Base-by-base conservation (phyloP, 1,139 yeast species). In the Wickerhamomyces sp. region DNA sequence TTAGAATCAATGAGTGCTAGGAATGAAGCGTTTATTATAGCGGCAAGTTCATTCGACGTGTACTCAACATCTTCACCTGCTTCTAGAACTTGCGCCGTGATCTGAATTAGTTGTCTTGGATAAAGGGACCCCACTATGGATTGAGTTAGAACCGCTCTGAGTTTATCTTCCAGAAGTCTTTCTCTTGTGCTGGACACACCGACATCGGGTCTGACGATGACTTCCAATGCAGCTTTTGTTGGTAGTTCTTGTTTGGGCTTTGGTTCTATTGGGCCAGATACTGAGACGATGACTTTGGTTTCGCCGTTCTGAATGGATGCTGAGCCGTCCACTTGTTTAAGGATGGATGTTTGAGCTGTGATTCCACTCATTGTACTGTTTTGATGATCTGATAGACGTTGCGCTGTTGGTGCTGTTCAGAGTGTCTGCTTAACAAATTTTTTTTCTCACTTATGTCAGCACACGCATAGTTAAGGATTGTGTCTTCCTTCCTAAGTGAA, bases 251-350 rank as follows among this genome's bases (percentile, higher is more conserved):
- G 95, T 48, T 93, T 72, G 15, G 75, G 61, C 57, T 82, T 83
- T 10, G 89, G 85, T 52, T 89, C 97, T 31, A 89, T 72, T 1
- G 98, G 98, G 0, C 98, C 98, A 1, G 89, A 73, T 1, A 89
- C 89, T 0, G 95, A 78, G 28, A 82, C 77, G 4, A 87, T 59
- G 7, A 84, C 78, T 44, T 75, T 74, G 1, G 86, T 76, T 16
- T 55, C 58, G 7, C 69, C 72, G 16, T 64, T 55, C 17, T 61
- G 54, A 44, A 82, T 64, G 32, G 72, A 73, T 0, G 93, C 79
- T 2, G 95, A 85, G 2, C 96, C 96, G 56, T 86, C 95, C 1
- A 79, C 89, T 42, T 77, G 72, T 33, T 63, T 59, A 35, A 84
- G 57, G 4, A 69, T 37, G 2, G 57, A 52, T 1, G 55, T 46